phyloP scores from a whole-genome alignment of 1,284 basidiomycete species.

The Ceratobasidium sp. region DNA sequence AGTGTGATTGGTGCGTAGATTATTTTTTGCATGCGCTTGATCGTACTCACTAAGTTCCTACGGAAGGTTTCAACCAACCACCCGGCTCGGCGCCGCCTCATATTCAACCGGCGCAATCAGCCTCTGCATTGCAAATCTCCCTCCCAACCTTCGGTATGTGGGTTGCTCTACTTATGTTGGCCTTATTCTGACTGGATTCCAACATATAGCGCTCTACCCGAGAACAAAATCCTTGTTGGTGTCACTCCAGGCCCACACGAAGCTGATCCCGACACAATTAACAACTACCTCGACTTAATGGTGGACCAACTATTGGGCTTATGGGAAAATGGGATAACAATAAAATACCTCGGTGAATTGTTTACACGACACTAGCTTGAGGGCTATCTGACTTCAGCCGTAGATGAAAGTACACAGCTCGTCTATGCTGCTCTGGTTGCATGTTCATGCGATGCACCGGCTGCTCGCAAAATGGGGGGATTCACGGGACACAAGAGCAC shows the following conservation, averaged over 20 bases:
- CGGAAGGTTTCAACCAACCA: neutral
- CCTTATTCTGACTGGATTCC: no score
- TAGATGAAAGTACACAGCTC: neutral
- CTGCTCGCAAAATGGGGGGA: neutral
- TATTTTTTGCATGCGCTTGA: neutral
- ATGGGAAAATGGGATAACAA: neutral
- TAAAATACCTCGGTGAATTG: neutral
- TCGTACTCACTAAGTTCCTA: no score
- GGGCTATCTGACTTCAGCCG: no score
- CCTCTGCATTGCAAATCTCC: conserved; percentile 5
- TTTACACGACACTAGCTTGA: no score
- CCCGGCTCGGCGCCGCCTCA: neutral
- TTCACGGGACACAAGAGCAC: neutral
- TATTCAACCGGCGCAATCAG: neutral
- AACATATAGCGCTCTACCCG: neutral
- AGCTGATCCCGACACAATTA: neutral
- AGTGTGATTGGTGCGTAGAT: neutral
- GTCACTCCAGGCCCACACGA: conserved; percentile 11
- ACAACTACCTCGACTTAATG: neutral
- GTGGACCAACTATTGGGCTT: neutral
- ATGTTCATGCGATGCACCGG: neutral
- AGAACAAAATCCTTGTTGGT: conserved; percentile 23
- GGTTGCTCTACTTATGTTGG: no score
- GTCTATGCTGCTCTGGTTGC: neutral
- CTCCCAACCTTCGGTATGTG: conserved; percentile 2